A percentile compares a stretch with the other conserved stretches of the same genome.
These are phyloP conservation scores for Neurospora sp. DNA, from an alignment of 495 filamentous ascomycete species.

Conservation along the genomic window DNA sequence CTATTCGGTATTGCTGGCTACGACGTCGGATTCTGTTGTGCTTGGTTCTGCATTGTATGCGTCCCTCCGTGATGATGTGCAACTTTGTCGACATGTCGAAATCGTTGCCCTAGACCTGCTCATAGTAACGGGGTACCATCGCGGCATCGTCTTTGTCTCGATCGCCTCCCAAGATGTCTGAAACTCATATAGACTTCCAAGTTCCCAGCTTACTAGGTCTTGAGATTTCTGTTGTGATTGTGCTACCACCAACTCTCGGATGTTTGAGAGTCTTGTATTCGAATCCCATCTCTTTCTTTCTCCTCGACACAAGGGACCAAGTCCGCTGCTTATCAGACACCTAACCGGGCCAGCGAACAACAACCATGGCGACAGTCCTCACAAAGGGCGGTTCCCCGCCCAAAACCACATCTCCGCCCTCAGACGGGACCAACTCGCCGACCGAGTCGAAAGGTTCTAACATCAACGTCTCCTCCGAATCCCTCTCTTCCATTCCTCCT, in stretches of 20 bases:
- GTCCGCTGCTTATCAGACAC: background rate
- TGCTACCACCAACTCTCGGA: background rate
- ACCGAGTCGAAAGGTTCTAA: conserved; percentile 2
- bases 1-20: background rate
- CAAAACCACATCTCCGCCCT: background rate
- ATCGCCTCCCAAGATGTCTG: background rate
- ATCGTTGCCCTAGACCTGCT: background rate
- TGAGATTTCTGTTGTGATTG: background rate
- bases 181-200: background rate
- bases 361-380: conserved; percentile 17
- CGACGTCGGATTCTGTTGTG: background rate
- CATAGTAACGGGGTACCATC: background rate
- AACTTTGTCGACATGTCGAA: conserved; percentile 1
- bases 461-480: conserved; percentile 7
- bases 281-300: background rate
- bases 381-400: background rate
- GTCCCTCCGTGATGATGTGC: conserved; percentile 3
- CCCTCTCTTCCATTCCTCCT: conserved; percentile 17
- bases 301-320: background rate
- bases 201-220: background rate
- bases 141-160: background rate
- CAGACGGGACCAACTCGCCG: background rate
- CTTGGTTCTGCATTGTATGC: background rate
- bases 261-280: background rate
- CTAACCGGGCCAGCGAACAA: background rate